phyloP scores from a whole-genome alignment of 2,329 filamentous ascomycete species.

The Hymenoscyphus fraxineus region DNA sequence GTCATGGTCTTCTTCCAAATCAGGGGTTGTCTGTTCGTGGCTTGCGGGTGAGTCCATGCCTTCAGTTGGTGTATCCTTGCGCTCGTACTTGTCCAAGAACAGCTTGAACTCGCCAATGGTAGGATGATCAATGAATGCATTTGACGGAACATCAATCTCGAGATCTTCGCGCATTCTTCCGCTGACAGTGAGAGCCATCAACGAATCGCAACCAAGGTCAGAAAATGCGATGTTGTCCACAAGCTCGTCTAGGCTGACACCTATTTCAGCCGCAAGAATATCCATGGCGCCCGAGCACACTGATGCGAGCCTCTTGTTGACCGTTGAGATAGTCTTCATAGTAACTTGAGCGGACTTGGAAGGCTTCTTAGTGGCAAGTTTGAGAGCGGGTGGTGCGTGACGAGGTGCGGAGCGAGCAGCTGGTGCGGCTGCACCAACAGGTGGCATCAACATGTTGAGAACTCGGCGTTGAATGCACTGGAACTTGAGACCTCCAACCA shows the following conservation, averaged over 20 bases:
- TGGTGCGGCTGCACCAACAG: constrained; percentile 45
- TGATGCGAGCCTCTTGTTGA: constrained; percentile 48
- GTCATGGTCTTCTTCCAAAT: constrained; percentile 40
- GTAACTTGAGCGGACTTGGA: constrained; percentile 38
- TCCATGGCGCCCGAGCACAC: constrained; percentile 46
- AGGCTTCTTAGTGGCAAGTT: constrained; percentile 31
- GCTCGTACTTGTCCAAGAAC: constrained; percentile 41
- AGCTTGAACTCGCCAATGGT: constrained; percentile 49
- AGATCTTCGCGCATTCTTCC: constrained; percentile 56
- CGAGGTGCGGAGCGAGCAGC: constrained; percentile 36
- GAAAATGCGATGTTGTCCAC: constrained; percentile 53
- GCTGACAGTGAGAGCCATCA: constrained; percentile 57
- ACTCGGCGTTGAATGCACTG: constrained; percentile 46
- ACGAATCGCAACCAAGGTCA: constrained; percentile 57
- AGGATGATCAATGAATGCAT: constrained; percentile 41
- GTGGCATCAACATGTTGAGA: constrained; percentile 54
- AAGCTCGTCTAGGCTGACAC: constrained; percentile 51
- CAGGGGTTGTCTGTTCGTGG: constrained; percentile 34
- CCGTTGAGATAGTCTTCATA: constrained; percentile 43
- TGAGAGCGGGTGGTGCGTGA: background rate
- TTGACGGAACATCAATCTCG: constrained; percentile 50
- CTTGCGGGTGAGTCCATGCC: constrained; percentile 11
- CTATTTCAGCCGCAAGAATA: constrained; percentile 55
- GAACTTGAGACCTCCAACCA: constrained; percentile 30
- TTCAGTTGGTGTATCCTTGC: constrained; percentile 3